Evolutionary conservation across 306 rosid genomes (phyloP).

Genomic region (Rosa rugosa): DNA sequence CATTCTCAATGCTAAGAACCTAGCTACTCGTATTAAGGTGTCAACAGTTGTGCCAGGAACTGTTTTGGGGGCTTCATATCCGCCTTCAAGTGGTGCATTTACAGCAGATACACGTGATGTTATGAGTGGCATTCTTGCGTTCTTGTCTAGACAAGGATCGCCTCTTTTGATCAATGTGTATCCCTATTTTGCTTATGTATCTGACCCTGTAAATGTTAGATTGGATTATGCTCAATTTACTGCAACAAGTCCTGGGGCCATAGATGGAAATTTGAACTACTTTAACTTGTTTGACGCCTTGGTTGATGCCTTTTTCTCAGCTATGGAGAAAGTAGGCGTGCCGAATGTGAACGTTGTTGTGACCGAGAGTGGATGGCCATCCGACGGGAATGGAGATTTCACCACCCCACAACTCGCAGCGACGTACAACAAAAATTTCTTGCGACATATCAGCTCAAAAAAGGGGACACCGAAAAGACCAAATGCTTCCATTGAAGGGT

Average conservation of each 20-base stretch:
- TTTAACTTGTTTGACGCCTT: slow-evolving; percentile 33
- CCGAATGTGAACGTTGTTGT: slow-evolving; percentile 18
- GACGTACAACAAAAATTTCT: slow-evolving; percentile 24
- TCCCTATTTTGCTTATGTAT: slow-evolving; percentile 31
- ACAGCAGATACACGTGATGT: not conserved
- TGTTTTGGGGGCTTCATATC: slow-evolving; percentile 6
- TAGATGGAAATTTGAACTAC: slow-evolving; percentile 9
- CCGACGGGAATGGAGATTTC: slow-evolving; percentile 24
- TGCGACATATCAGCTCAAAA: not conserved
- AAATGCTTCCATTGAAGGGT: slow-evolving; percentile 23
- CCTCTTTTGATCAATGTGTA: slow-evolving; percentile 38
- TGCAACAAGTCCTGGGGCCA: not conserved
- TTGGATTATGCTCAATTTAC: slow-evolving; percentile 22
- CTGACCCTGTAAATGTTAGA: slow-evolving; percentile 3
- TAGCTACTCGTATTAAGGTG: slow-evolving; percentile 18
- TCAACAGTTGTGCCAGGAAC: slow-evolving; percentile 25
- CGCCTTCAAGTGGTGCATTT: slow-evolving; percentile 32
- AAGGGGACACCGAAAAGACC: slow-evolving; percentile 40
- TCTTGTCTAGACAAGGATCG: slow-evolving; percentile 12
- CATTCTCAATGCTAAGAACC: not conserved
- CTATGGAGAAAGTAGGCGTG: slow-evolving; percentile 16
- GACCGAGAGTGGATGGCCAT: slow-evolving; percentile 43
- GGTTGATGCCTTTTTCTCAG: slow-evolving; percentile 34
- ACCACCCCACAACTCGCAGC: slow-evolving; percentile 18
- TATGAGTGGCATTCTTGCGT: slow-evolving; percentile 22